Evolutionary conservation across 1,139 yeast species (phyloP).

Genomic region (Debaryomyces subglobosus): DNA sequence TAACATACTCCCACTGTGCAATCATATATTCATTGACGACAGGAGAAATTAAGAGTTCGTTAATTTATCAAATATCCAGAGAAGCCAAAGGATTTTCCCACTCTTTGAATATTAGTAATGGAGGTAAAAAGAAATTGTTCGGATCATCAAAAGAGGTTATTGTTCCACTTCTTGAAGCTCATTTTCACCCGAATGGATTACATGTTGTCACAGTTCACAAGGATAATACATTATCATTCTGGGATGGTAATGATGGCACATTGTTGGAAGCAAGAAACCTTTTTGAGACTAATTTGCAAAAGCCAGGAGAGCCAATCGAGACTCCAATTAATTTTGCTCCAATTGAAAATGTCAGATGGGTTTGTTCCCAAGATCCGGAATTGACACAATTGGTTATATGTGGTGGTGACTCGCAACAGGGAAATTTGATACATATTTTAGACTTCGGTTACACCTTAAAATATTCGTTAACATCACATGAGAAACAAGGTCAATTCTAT

Average conservation of each 20-base stretch:
- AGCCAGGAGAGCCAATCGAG: conserved; percentile 40
- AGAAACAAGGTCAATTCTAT: conserved; percentile 78
- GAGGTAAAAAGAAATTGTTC: conserved; percentile 48
- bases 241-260: conserved; percentile 85
- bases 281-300: conserved; percentile 65
- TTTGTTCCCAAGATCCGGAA: conserved; percentile 80
- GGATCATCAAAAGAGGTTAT: conserved; percentile 43
- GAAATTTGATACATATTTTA: conserved; percentile 62
- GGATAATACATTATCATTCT: conserved; percentile 84
- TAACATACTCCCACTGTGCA: conserved; percentile 73
- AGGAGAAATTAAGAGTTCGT: conserved; percentile 56
- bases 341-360: conserved; percentile 61
- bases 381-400: conserved; percentile 71
- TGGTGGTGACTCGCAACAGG: conserved; percentile 62
- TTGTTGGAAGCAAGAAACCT: conserved; percentile 74
- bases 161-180: conserved; percentile 62
- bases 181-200: conserved; percentile 92
- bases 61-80: conserved; percentile 55
- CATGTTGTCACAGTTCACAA: conserved; percentile 77
- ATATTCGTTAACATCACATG: conserved; percentile 79
- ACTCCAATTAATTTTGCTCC: conserved; percentile 28
- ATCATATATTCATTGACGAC: conserved; percentile 68
- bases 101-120: conserved; percentile 36
- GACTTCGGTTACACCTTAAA: conserved; percentile 84
- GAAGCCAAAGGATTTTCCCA: conserved; percentile 38